These are phyloP conservation scores for Aspergillus bertholletiae DNA, from an alignment of 495 filamentous ascomycete genomes.

Conservation along the genomic window DNA sequence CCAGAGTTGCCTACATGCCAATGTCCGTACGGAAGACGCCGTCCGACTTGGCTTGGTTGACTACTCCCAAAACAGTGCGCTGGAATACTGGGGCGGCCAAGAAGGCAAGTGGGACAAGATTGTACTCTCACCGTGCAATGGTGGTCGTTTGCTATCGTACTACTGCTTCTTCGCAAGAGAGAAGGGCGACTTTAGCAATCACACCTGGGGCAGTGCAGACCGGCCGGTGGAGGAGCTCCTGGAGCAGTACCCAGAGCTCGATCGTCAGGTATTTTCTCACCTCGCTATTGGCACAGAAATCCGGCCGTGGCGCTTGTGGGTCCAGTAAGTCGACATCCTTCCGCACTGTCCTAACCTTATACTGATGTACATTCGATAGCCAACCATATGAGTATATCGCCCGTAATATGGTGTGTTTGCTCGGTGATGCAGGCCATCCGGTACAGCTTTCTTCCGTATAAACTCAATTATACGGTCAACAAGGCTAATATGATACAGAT, in stretches of 20 bases:
- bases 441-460: constrained; percentile 2
- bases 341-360: not conserved
- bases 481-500: constrained; percentile 22
- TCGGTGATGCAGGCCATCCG: constrained; percentile 40
- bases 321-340: constrained; percentile 26
- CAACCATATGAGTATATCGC: constrained; percentile 38
- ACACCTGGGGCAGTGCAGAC: constrained; percentile 37
- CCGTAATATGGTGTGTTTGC: constrained; percentile 30
- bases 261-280: constrained; percentile 36
- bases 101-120: constrained; percentile 49
- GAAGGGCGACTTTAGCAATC: constrained; percentile 36
- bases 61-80: constrained; percentile 39
- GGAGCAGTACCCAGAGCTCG: constrained; percentile 41
- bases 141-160: constrained; percentile 43
- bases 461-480: not conserved
- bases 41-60: constrained; percentile 38
- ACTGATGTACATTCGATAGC: constrained; percentile 2
- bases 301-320: constrained; percentile 47
- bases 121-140: constrained; percentile 46
- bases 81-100: constrained; percentile 50
- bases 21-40: constrained; percentile 41
- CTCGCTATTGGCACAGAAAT: constrained; percentile 42
- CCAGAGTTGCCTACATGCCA: constrained; percentile 44
- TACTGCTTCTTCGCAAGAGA: constrained; percentile 50
- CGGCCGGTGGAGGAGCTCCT: constrained; percentile 39